Evolutionary conservation across 139 green algal species (phyloP), one percentile per base, ranked within the genome.

Genomic region (Prasinococcaceae sp.): DNA sequence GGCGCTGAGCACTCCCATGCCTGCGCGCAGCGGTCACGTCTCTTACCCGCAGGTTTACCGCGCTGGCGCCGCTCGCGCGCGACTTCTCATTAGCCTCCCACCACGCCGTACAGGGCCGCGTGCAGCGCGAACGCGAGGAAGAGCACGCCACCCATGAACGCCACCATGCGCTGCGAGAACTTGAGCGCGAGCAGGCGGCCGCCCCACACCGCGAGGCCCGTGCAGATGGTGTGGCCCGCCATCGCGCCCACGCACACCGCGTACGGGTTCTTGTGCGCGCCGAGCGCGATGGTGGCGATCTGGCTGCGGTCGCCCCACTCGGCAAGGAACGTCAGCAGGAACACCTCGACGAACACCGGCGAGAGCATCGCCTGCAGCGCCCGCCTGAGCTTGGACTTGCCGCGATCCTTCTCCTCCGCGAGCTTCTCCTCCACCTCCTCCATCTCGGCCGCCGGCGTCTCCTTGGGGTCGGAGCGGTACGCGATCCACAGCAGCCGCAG

Each of bases 271-370:
- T 81, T 74, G n/a, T 84, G 80, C 1, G 90, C 79, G 19, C 86
- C 89, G 29, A 72, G 24, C 25, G 69, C 76, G 32, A 86, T 85
- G 12, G 87, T 95, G 1, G 84, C 81, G 50, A 97, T 94, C 55
- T 99, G 90, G 61, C 79, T 93, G 27, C 90, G 76, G 69, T 99
- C 90, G 9, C 90, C 90, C 90, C 90, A 99, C 70, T 99, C 90
- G 0, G 90, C 90, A 19, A 97, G 51, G 60, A 99, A 99, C 0
- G 84, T 98, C 30, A 99, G 75, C 10, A 90, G 83, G 72, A 97
- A 96, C 0, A 80, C 71, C 55, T 73, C 51, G 22, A 60, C 2
- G 5, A 41, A 48, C 14, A 47, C 51, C 19, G 51, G 38, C 17
- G 6, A 22, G 37, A 60, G 12, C 10, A 25, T 29, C 27, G 48